Base-by-base conservation (phyloP, 495 filamentous ascomycete species). In the Physcia stellaris region DNA sequence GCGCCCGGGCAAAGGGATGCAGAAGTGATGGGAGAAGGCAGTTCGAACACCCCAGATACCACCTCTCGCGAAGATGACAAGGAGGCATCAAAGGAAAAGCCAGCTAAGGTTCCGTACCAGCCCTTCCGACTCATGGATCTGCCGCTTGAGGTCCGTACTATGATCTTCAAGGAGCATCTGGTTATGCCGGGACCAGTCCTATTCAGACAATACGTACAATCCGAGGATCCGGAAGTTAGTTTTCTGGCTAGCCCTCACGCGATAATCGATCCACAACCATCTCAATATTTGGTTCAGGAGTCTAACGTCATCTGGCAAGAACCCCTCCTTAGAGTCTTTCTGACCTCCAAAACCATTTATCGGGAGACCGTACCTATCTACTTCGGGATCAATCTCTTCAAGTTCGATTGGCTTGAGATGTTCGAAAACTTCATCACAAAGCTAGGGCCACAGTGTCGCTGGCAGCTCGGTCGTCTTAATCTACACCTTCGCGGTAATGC, bases 331-430 rank as follows among this genome's bases (percentile, higher is more conserved):
- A 19, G 17, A 22, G 26, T 50, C 2, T 39, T 47, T 24, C 17
- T n/a, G 6, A 43, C 32, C 18, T 43, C 43, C 13, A 46, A 41
- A 32, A 18, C 33, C 27, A 29, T 47, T 27, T 40, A 43, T 29
- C 16, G 29, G 6, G 47, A 50, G 27, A 39, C 47, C 9, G 43
- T 39, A 35, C 43, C 43, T 24, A 43, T 50, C 23, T 50, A 42
- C 37, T 40, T 50, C 15, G 15, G 43, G 24, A 33, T 40, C 17
- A 50, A 50, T 32, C 42, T 32, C 23, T 50, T 47, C 22, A 31
- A 29, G 3, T 33, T 49, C 24, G 34, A 32, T 2, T 28, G 42
- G 5, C 21, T 42, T 15, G 32, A 43, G 16, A 12, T 43, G n/a
- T 26, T 47, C 0, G 39, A 24, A 20, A 31, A 29, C 19, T 12